phyloP scores from a whole-genome alignment of 169 alveolate genomes.

The Plasmodium inui region DNA sequence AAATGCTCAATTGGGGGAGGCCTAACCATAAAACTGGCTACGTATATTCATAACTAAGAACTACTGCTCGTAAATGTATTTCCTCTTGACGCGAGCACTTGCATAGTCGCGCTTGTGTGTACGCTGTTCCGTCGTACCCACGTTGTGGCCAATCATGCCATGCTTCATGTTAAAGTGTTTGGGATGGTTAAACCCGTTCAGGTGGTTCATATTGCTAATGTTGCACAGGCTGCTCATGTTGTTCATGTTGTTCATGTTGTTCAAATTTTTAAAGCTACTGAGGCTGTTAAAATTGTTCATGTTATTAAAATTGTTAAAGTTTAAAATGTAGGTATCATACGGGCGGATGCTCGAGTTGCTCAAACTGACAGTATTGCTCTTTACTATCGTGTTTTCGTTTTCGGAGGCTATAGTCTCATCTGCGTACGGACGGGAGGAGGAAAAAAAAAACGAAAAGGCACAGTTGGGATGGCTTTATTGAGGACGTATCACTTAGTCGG shows the following conservation, averaged over 20 bases:
- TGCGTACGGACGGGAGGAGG: background rate
- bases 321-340: constrained; percentile 29
- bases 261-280: background rate
- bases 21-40: background rate
- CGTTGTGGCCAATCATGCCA: constrained; percentile 38
- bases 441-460: background rate
- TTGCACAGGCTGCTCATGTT: background rate
- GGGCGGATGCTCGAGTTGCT: constrained; percentile 49
- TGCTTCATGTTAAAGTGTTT: constrained; percentile 12
- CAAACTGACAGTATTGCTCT: constrained; percentile 3
- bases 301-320: constrained; percentile 29
- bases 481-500: background rate
- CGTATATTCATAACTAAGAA: background rate
- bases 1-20: background rate
- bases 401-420: constrained; percentile 19
- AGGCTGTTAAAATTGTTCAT: background rate
- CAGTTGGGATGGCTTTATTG: background rate
- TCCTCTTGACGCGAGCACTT: background rate
- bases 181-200: background rate
- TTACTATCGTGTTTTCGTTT: constrained; percentile 25
- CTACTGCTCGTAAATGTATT: background rate
- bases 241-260: background rate
- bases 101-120: background rate
- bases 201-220: background rate
- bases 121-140: constrained; percentile 19